phyloP scores from a whole-genome alignment of 331 rosid species.

The Pyrus hybrid region DNA sequence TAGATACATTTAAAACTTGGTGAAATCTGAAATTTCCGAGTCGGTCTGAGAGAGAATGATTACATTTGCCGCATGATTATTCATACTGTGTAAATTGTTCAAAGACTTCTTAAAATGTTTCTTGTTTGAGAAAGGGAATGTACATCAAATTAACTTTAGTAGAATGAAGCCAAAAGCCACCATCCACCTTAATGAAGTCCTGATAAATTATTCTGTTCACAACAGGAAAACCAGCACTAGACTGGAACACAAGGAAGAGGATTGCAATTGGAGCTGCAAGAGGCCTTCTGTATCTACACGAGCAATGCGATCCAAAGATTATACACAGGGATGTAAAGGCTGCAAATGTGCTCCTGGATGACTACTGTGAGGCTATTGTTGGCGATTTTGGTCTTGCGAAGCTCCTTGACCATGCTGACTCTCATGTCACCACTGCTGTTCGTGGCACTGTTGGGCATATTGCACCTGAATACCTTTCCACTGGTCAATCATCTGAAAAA shows the following conservation, averaged over 20 bases:
- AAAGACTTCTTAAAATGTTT: background rate
- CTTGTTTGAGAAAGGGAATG: background rate
- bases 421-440: slow-evolving; percentile 97
- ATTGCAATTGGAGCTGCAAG: slow-evolving; percentile 99
- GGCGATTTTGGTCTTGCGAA: slow-evolving; percentile 99
- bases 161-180: background rate
- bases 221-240: slow-evolving; percentile 82
- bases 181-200: background rate
- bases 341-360: slow-evolving; percentile 93
- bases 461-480: slow-evolving; percentile 96
- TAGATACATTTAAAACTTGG: background rate
- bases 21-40: background rate
- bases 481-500: slow-evolving; percentile 98
- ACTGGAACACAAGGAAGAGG: slow-evolving; percentile 93
- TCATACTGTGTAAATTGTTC: background rate
- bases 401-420: slow-evolving; percentile 94
- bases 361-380: slow-evolving; percentile 76
- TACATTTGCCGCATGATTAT: background rate
- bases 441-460: slow-evolving; percentile 99
- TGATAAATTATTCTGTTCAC: slow-evolving; percentile 2
- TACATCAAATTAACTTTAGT: background rate
- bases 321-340: slow-evolving; percentile 99
- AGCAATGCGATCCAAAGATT: slow-evolving; percentile 97
- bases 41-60: background rate
- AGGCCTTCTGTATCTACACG: slow-evolving; percentile 90